Percentiles rank a stretch among this genome's conserved stretches.
Evolutionary conservation across 2,329 filamentous ascomycete species (phyloP).

Genomic region (Diatrype stigma): DNA sequence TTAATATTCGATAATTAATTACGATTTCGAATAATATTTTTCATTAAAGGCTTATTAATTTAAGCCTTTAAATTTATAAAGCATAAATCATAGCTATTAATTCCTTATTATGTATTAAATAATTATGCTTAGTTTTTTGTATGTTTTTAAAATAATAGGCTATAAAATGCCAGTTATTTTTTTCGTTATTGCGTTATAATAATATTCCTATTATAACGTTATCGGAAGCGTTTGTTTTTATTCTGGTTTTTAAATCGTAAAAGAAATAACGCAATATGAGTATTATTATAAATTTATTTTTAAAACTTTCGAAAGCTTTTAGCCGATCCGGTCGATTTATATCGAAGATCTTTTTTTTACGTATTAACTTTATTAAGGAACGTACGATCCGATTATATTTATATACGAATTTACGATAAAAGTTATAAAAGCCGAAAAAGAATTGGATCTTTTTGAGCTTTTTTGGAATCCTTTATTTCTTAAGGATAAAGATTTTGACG

Average conservation of each 20-base stretch:
- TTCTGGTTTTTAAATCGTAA: neutral
- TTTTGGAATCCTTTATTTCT: neutral
- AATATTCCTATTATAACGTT: neutral
- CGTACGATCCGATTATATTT: neutral
- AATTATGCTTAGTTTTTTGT: neutral
- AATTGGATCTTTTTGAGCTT: constrained; percentile 1
- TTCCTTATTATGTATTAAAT: neutral
- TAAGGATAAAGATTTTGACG: neutral
- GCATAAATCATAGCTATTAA: neutral
- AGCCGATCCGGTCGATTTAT: neutral
- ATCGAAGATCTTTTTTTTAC: constrained; percentile 1
- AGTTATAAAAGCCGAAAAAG: constrained; percentile 5
- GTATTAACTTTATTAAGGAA: constrained; percentile 1
- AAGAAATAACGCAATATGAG: neutral
- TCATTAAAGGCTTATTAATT: neutral
- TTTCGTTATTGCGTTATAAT: neutral
- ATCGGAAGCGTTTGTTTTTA: neutral
- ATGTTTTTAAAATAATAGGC: neutral
- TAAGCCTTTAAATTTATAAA: neutral
- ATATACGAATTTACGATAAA: constrained; percentile 1
- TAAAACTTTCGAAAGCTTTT: neutral
- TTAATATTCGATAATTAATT: neutral
- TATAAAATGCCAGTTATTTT: neutral
- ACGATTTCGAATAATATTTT: neutral
- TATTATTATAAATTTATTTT: neutral